Percentiles rank a stretch among this genome's conserved stretches.
phyloP scores from a whole-genome alignment of 2,329 filamentous ascomycete genomes.

The Exophiala xenobiotica region DNA sequence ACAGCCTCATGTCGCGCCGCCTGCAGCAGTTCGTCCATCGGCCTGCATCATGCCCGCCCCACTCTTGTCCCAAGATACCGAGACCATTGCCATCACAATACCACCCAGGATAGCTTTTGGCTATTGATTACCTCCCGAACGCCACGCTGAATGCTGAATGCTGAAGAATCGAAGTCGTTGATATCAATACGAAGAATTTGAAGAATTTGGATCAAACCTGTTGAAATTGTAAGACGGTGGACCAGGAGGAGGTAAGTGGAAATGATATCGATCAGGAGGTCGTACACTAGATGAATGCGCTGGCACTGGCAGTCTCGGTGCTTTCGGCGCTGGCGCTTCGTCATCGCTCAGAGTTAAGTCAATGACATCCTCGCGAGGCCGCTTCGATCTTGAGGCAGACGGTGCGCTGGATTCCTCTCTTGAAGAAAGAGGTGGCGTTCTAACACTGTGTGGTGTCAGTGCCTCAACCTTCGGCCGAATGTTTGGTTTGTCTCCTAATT shows the following conservation, averaged over 20 bases:
- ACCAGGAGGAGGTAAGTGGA: conserved; percentile 17
- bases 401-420: conserved; percentile 32
- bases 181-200: conserved; percentile 9
- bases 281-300: conserved; percentile 4
- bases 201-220: conserved; percentile 15
- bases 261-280: conserved; percentile 18
- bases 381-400: conserved; percentile 35
- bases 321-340: conserved; percentile 39
- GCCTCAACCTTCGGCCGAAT: conserved; percentile 32
- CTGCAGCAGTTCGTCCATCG: too few relatives aligned
- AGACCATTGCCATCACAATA: too few relatives aligned
- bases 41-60: too few relatives aligned
- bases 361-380: conserved; percentile 51
- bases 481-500: conserved; percentile 43
- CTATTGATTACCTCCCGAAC: conserved; percentile 1
- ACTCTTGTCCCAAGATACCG: too few relatives aligned
- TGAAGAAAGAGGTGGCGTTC: conserved; percentile 33
- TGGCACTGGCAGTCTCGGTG: neutral
- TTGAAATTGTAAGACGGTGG: conserved; percentile 10
- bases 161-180: neutral
- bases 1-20: too few relatives aligned
- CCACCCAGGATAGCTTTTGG: neutral
- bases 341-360: conserved; percentile 56
- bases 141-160: conserved; percentile 14
- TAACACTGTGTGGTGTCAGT: conserved; percentile 38